A percentile compares a stretch with the other conserved stretches of the same genome.
Evolutionary conservation across 805 yeast genomes (phyloP).

Genomic region (Wickerhamiella lipophila): DNA sequence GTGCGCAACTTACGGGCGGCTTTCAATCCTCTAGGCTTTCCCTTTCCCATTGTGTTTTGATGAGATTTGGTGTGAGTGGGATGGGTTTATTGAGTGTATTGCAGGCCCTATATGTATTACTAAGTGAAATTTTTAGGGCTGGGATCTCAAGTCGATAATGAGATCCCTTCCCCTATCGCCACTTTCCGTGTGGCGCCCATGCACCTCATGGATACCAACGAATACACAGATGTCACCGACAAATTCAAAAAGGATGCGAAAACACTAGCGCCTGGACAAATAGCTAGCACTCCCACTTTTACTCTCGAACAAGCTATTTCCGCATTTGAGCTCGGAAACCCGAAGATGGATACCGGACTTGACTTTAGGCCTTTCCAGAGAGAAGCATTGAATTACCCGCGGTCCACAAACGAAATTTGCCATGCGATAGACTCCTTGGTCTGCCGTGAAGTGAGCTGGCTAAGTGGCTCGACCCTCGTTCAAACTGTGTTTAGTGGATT

Average conservation of each 20-base stretch:
- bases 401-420: conserved; percentile 33
- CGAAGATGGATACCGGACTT: conserved; percentile 64
- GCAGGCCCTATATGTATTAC: not conserved
- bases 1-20: conserved; percentile 99
- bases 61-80: conserved; percentile 10
- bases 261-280: conserved; percentile 37
- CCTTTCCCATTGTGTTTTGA: conserved; percentile 79
- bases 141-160: too few relatives aligned
- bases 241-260: conserved; percentile 18
- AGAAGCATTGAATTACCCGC: conserved; percentile 29
- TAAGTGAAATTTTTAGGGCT: not conserved
- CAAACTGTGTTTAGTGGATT: conserved; percentile 66
- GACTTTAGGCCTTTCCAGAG: conserved; percentile 34
- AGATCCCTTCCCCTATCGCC: not conserved
- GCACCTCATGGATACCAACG: conserved; percentile 3
- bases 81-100: not conserved
- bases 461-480: conserved; percentile 59
- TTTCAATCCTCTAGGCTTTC: conserved; percentile 99
- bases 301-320: conserved; percentile 72
- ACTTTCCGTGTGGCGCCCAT: not conserved
- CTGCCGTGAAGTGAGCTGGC: conserved; percentile 55
- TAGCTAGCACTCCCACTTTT: conserved; percentile 48
- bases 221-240: conserved; percentile 21
- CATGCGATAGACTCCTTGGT: conserved; percentile 44
- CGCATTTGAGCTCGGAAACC: conserved; percentile 63